Conservation (phyloP, 1,284 basidiomycete species). For the Leccinum insolens region DNA sequence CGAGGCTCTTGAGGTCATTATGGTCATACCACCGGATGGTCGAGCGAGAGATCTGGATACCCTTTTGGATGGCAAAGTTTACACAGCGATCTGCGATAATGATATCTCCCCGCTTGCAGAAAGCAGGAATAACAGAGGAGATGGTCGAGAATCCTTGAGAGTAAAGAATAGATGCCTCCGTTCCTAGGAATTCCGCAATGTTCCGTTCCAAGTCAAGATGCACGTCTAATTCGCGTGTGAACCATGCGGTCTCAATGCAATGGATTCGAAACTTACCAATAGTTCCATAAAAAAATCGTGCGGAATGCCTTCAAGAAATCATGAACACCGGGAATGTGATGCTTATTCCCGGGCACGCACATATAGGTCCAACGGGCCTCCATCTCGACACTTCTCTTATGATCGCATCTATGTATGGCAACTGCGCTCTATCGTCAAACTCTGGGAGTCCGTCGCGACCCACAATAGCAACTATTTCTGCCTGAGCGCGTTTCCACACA, state of each 20-base stretch:
- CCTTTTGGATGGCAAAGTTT: conserved; percentile 96
- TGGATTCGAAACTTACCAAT: conserved; percentile 63
- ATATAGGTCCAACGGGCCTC: no score
- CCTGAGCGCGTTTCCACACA: no score
- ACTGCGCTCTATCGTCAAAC: no score
- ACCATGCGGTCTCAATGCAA: neutral
- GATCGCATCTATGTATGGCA: no score
- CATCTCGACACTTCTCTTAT: no score
- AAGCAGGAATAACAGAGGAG: conserved; percentile 95
- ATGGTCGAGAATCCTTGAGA: conserved; percentile 93
- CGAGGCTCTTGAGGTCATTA: conserved; percentile 90
- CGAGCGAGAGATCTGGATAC: conserved; percentile 94
- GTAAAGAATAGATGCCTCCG: conserved; percentile 91
- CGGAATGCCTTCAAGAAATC: no score
- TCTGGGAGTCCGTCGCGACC: no score
- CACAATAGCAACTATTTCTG: no score
- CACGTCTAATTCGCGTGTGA: conserved; percentile 63
- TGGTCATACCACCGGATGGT: conserved; percentile 97
- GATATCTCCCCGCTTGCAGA: conserved; percentile 97
- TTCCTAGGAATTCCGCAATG: conserved; percentile 89
- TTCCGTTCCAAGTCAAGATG: conserved; percentile 90
- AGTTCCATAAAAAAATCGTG: conserved; percentile 83
- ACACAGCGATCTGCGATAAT: conserved; percentile 97
- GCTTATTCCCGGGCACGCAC: no score
- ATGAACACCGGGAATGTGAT: no score